Base-by-base conservation (phyloP, 2,329 filamentous ascomycete species). In the Sporothrix brasiliensis region DNA sequence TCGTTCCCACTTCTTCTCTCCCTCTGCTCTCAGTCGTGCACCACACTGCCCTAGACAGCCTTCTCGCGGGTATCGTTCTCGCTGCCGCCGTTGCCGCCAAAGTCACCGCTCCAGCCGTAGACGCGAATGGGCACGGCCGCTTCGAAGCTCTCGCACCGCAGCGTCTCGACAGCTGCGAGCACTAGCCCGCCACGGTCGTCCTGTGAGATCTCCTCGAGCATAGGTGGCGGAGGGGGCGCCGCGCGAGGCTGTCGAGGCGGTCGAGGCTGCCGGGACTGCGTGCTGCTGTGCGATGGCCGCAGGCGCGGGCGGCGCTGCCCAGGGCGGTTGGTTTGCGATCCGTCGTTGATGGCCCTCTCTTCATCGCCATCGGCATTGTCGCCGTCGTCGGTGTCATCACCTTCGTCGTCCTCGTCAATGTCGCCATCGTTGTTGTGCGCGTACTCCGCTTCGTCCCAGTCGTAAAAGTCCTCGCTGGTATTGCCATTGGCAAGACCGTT, bases 131-230 rank as follows among this genome's bases (percentile, higher is more conserved):
- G 93, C 60, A 97, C 92, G 47, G 89, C 88, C 60, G 97, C 91
- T 79, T 97, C 93, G 79, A 97, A 97, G 76, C 92, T 96, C 82
- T 97, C 93, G 75, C 92, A 94, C 10, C 89, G 86, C 67, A 97
- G 76, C 73, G 89, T 88, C 81, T 97, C 92, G 67, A 91, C 87
- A 0, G 92, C 92, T 19, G 93, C 92, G 67, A 94, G 83, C 16
- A 95, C 86, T 30, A 87, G 79, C 0, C 89, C 87, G 1, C 92
- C 92, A 54, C 92, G 85, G 74, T 96, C 92, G 77, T 97, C 93
- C 67, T 87, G 86, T 7, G 89, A 89, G 13, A 95, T 87, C 75
- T 92, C 88, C 77, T 97, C 94, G 53, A 97, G 80, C n/a, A 97
- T 79, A 4, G 86, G 84, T 11, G 68, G 72, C 14, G 58, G 70